Evolutionary conservation across 768 basidiomycete genomes (phyloP), one percentile per base, ranked within the genome.

Genomic region (Suillus ampliporus): DNA sequence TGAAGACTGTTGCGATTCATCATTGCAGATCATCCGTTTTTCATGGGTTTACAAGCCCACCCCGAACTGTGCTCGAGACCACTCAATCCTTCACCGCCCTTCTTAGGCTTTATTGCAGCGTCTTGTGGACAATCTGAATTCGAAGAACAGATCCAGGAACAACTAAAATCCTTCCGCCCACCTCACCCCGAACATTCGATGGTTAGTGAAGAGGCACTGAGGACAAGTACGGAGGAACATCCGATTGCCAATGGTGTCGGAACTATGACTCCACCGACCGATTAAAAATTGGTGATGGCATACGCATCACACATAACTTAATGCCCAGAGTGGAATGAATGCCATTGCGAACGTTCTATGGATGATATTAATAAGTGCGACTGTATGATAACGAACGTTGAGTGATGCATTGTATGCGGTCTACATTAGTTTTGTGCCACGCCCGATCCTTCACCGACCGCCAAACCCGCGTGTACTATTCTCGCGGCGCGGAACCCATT

Each of bases 41-140:
- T 96, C 73, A 79, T 97, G 48, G 97, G 88, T 26, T 82, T 99
- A 48, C 97, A 99, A 79, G 94, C 97, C 1, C 97, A 99, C 71
- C 97, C 97, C 1, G 97, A 99, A 77, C 96, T 99, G 80, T 99
- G 97, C 81, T 96, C 97, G 26, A 89, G 97, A 34, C 97, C 97
- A 2, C 82, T 99, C 47, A 99, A 99, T 78, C 97, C 97, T 2
- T 97, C 95, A 0, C 97, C 97, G 0, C 90, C 95, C 0, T 98
- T 98, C 88, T 89, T 99, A 58, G 97, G 97, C 15, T 91, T 99
- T 74, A 85, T 99, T 52, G 88, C 97, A 5, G 95, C 97, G 1
- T 80, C 97, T 0, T 82, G 82, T 47, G 83, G 84, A 0, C 15
- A 48, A 19, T 79, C 81, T 13, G 78, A 80, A 4, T 83, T 99